Conservation (phyloP, 257 asterid genomes). For the Ilex asprella region DNA sequence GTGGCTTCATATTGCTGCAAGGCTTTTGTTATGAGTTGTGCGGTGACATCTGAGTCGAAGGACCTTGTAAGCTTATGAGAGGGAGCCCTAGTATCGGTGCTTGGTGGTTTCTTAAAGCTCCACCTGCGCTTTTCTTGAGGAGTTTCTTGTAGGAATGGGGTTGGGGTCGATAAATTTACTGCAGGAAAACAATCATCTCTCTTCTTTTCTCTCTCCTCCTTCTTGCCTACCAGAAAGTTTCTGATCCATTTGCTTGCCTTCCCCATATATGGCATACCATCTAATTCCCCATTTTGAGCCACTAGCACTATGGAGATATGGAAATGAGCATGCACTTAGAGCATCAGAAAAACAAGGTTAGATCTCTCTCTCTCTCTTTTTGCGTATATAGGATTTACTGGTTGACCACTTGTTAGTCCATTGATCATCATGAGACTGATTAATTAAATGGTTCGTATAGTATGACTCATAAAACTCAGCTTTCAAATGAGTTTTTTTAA, state of each 20-base stretch:
- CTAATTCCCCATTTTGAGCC: conserved; percentile 1
- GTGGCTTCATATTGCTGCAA: conserved; percentile 15
- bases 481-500: background rate
- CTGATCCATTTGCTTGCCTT: conserved; percentile 72
- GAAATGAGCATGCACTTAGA: background rate
- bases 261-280: conserved; percentile 28
- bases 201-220: conserved; percentile 40
- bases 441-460: background rate
- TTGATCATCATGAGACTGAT: no score
- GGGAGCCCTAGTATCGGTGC: conserved; percentile 8
- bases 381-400: no score
- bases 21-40: conserved; percentile 23
- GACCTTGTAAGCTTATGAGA: conserved; percentile 29
- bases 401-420: no score
- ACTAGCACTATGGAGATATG: background rate
- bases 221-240: conserved; percentile 55
- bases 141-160: conserved; percentile 7
- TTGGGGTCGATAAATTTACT: conserved; percentile 16
- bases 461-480: background rate
- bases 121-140: conserved; percentile 56
- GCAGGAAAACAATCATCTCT: conserved; percentile 6
- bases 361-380: no score
- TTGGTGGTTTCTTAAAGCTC: conserved; percentile 54
- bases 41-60: conserved; percentile 32
- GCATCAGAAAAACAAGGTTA: no score